These are phyloP conservation scores for Fusarium aywerte DNA, from an alignment of 2,329 filamentous ascomycete species.

Conservation along the genomic window DNA sequence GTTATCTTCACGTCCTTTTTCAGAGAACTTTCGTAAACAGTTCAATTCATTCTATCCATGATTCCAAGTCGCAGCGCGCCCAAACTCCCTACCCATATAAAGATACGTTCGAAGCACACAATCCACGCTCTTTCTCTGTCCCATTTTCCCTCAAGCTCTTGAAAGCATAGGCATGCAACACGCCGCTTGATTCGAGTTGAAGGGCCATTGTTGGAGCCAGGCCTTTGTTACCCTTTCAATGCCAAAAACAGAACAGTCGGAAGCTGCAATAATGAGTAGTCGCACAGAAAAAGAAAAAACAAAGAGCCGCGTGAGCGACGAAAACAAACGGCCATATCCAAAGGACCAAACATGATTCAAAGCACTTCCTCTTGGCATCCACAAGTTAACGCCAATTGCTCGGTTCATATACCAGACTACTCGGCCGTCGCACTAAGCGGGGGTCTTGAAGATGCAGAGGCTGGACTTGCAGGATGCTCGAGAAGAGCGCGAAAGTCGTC, in stretches of 20 bases:
- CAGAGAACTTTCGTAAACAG: background rate
- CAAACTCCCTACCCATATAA: conserved; percentile 43
- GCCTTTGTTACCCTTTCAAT: conserved; percentile 15
- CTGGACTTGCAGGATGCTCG: conserved; percentile 15
- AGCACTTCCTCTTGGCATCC: conserved; percentile 12
- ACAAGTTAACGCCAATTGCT: background rate
- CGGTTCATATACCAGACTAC: conserved; percentile 6
- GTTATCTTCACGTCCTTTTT: background rate
- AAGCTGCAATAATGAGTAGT: conserved; percentile 28
- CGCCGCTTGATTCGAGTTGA: background rate
- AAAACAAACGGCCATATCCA: conserved; percentile 15
- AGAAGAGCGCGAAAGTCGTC: conserved; percentile 43
- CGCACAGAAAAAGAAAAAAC: conserved; percentile 33
- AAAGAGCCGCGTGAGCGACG: conserved; percentile 15
- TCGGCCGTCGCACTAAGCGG: conserved; percentile 9
- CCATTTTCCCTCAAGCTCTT: conserved; percentile 12
- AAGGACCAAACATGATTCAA: conserved; percentile 26
- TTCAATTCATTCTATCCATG: conserved; percentile 42
- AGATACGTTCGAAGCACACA: conserved; percentile 36
- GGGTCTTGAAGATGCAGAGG: conserved; percentile 21
- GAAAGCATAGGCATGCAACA: conserved; percentile 9
- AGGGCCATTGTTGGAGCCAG: conserved; percentile 3
- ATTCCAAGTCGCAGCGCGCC: conserved; percentile 35
- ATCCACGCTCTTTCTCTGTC: conserved; percentile 24
- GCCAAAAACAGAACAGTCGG: conserved; percentile 13